A percentile compares a stretch with the other conserved stretches of the same genome.
phyloP scores from a whole-genome alignment of 306 rosid species.

The Styphnolobium japonicum region DNA sequence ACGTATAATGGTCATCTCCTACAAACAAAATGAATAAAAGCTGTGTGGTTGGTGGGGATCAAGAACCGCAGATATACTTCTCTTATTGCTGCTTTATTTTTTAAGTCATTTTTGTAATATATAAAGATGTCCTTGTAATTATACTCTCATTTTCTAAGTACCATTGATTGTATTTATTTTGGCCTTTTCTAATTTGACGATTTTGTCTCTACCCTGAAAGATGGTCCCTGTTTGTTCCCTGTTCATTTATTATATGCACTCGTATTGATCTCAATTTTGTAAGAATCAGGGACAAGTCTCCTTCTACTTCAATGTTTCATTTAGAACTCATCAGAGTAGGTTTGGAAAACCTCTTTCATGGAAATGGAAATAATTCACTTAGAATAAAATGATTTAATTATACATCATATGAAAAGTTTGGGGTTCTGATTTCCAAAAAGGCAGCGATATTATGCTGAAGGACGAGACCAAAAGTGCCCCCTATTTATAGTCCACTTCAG shows the following conservation, averaged over 20 bases:
- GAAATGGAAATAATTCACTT: background rate
- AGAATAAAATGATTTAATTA: background rate
- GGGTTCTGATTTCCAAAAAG: background rate
- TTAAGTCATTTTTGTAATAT: slow-evolving; percentile 14
- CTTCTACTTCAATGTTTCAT: background rate
- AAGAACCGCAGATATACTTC: slow-evolving; percentile 32
- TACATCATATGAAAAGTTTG: slow-evolving; percentile 6
- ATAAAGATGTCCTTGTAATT: slow-evolving; percentile 11
- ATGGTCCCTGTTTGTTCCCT: background rate
- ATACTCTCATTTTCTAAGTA: background rate
- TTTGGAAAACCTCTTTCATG: slow-evolving; percentile 19
- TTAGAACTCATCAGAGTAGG: background rate
- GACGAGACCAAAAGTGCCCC: background rate
- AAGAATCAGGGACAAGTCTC: background rate
- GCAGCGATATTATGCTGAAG: background rate
- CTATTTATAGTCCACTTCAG: background rate
- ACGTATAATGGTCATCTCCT: slow-evolving; percentile 30
- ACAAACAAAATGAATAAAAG: slow-evolving; percentile 39
- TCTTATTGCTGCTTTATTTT: slow-evolving; percentile 35
- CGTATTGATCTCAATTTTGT: background rate
- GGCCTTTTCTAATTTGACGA: slow-evolving; percentile 11
- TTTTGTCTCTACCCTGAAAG: slow-evolving; percentile 22
- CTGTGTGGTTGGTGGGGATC: slow-evolving; percentile 44
- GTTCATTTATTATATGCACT: slow-evolving; percentile 21
- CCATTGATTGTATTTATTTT: slow-evolving; percentile 2